phyloP scores from a whole-genome alignment of 495 filamentous ascomycete species.

The Hypomontagnella monticulosa region DNA sequence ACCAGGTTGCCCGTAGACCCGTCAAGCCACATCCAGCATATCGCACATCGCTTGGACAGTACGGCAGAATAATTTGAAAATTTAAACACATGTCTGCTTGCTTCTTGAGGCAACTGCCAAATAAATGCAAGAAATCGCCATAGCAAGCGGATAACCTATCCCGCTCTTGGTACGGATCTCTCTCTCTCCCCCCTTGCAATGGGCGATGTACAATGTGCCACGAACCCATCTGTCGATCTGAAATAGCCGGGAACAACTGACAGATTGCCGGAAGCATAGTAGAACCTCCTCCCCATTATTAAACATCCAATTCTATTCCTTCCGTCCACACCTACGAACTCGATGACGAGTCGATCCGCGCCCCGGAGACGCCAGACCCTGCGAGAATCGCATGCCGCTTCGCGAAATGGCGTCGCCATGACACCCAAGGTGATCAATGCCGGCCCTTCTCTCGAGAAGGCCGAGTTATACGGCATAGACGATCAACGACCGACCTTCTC shows the following conservation, averaged over 20 bases:
- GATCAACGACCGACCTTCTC: slow-evolving; percentile 63
- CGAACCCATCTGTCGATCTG: slow-evolving; percentile 1
- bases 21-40: slow-evolving; percentile 14
- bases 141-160: slow-evolving; percentile 35
- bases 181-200: slow-evolving; percentile 4
- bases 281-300: slow-evolving; percentile 13
- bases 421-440: slow-evolving; percentile 62
- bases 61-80: slow-evolving; percentile 1
- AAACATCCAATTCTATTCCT: slow-evolving; percentile 14
- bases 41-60: not conserved
- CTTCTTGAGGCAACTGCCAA: slow-evolving; percentile 19
- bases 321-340: slow-evolving; percentile 15
- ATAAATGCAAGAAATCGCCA: slow-evolving; percentile 32
- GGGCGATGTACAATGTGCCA: not conserved
- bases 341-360: slow-evolving; percentile 48
- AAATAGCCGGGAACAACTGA: slow-evolving; percentile 35
- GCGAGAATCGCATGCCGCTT: slow-evolving; percentile 47
- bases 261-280: slow-evolving; percentile 16
- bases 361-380: slow-evolving; percentile 47
- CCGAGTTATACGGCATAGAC: slow-evolving; percentile 65
- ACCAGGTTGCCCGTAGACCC: not conserved
- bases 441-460: slow-evolving; percentile 64
- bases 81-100: slow-evolving; percentile 23
- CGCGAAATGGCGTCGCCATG: slow-evolving; percentile 39
- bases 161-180: slow-evolving; percentile 31